These are phyloP conservation scores for Fimicolochytrium jonesii DNA, from an alignment of 192 early-diverging fungal genomes.

Conservation along the genomic window DNA sequence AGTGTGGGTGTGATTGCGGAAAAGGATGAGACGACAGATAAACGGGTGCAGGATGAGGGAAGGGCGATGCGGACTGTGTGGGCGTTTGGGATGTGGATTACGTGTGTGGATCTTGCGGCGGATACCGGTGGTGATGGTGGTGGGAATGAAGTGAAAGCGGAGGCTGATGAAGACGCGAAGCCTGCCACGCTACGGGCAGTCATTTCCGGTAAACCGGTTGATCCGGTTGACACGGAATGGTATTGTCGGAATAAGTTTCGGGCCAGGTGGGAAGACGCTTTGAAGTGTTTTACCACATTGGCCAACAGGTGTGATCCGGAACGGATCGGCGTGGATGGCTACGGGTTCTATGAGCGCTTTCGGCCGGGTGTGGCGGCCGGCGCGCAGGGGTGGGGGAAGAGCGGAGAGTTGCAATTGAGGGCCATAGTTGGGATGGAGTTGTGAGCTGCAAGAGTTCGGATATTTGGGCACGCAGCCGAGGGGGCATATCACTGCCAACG, in stretches of 20 bases:
- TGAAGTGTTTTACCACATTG: background rate
- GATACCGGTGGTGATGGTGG: too few relatives aligned
- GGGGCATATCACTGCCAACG: too few relatives aligned
- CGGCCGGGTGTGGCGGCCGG: background rate
- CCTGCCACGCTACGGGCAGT: background rate
- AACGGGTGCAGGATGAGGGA: background rate
- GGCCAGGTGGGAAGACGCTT: constrained; percentile 3
- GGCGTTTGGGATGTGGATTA: background rate
- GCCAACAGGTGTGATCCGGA: background rate
- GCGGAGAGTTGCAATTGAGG: too few relatives aligned
- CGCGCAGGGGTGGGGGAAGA: background rate
- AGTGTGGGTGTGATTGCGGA: background rate
- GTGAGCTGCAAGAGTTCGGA: too few relatives aligned
- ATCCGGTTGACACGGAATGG: background rate
- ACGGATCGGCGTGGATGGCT: background rate
- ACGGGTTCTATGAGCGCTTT: background rate
- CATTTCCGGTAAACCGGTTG: background rate
- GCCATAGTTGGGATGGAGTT: too few relatives aligned
- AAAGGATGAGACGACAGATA: background rate
- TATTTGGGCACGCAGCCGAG: too few relatives aligned
- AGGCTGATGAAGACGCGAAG: too few relatives aligned
- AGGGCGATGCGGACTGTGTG: background rate
- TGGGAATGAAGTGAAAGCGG: too few relatives aligned
- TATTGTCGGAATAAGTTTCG: constrained; percentile 5
- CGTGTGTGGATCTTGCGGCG: too few relatives aligned